phyloP scores from a whole-genome alignment of 2,329 filamentous ascomycete genomes.

The Anisogramma anomala region DNA sequence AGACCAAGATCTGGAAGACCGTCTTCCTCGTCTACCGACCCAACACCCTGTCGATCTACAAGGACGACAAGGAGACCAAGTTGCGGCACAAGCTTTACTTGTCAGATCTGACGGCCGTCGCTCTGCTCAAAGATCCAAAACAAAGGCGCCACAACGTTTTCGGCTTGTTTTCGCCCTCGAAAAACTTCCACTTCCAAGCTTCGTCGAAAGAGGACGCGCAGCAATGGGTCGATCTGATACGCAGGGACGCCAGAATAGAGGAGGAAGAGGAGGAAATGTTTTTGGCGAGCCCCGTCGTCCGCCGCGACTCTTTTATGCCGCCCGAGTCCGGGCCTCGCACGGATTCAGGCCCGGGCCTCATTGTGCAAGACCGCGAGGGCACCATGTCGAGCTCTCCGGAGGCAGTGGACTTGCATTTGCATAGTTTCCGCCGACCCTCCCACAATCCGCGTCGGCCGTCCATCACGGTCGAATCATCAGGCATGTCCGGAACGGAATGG shows the following conservation, averaged over 20 bases:
- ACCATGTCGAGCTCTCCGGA: conserved; percentile 51
- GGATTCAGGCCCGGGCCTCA: conserved; percentile 12
- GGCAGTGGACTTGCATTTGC: conserved; percentile 30
- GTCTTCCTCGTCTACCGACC: conserved; percentile 83
- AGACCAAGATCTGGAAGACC: conserved; percentile 91
- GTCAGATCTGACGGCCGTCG: conserved; percentile 82
- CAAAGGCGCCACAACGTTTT: conserved; percentile 80
- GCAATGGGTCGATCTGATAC: conserved; percentile 77
- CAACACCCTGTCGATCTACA: conserved; percentile 85
- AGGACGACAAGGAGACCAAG: conserved; percentile 79
- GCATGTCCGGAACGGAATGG: conserved; percentile 51
- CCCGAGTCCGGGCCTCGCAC: conserved; percentile 9
- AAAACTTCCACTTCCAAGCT: conserved; percentile 85
- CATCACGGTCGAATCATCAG: conserved; percentile 47
- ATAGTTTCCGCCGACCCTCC: conserved; percentile 40
- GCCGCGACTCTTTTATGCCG: conserved; percentile 32
- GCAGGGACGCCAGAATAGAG: conserved; percentile 69
- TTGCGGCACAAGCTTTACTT: conserved; percentile 80
- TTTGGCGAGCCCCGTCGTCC: conserved; percentile 52
- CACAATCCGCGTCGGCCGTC: conserved; percentile 25
- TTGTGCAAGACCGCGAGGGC: conserved; percentile 28
- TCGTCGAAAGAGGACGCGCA: conserved; percentile 60
- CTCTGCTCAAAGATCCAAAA: conserved; percentile 79
- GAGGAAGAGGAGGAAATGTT: conserved; percentile 81
- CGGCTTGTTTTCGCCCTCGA: conserved; percentile 79